Evolutionary conservation across 1,284 basidiomycete species (phyloP), one percentile per base, ranked within the genome.

Genomic region (Cutaneotrichosporon sp.): DNA sequence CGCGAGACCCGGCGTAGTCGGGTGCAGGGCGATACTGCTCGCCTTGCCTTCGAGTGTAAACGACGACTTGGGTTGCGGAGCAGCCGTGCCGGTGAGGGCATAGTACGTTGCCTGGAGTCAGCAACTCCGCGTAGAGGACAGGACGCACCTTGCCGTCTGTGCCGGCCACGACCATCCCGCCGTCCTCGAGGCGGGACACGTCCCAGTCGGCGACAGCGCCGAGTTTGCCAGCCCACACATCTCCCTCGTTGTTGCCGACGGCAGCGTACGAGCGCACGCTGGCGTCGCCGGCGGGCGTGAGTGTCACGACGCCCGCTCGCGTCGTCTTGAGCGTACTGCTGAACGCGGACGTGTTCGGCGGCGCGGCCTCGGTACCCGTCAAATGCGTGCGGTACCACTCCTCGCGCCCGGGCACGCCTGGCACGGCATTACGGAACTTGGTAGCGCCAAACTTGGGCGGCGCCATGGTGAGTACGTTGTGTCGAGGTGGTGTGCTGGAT

Each of bases 1-100:
- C 8, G 75, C 59, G 18, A 78, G 49, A 4, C 63, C 58, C 0
- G 72, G 65, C 0, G 73, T 72, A 2, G 74, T 75, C 1, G 76
- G 76, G 52, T 78, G 76, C 18, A 76, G 65, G 2, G 64, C 30
- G 35, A 77, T 41, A 41, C 59, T 62, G 22, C 71, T 72, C 34
- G 76, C 60, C 3, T 70, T 50, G 2, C 38, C 46, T 4, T 23
- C 40, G 2, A 51, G 15, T 2, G 35, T 33, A 36, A 61, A 41
- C 8, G 23, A 22, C 13, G 43, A 26, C 1, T 26, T 40, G 34
- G 47, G n/a, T 3, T 51, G 35, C 1, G 47, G 50, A 1, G 42
- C 42, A 1, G 10, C 47, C 2, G 23, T 17, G 0, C 44, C 44
- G 8, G 13, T 26, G 9, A 49, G 33, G 4, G 42, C 17, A 59